A percentile compares a stretch with the other conserved stretches of the same genome.
phyloP scores from a whole-genome alignment of 345 rosid genomes.

The Sonneratia caseolaris region DNA sequence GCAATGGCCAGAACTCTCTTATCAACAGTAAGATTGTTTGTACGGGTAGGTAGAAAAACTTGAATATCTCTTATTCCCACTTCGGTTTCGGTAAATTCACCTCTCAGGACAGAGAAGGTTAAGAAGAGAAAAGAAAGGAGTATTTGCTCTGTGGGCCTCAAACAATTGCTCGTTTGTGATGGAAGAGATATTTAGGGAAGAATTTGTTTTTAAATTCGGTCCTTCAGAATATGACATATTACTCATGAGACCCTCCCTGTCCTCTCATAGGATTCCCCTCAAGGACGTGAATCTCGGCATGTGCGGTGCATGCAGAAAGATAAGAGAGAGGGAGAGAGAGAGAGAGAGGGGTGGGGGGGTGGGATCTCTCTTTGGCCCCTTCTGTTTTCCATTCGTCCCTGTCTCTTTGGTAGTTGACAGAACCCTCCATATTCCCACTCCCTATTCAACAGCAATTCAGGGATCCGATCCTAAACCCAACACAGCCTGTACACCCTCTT shows the following conservation, averaged over 20 bases:
- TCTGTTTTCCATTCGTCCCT: neutral
- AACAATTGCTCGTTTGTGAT: neutral
- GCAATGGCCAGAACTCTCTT: neutral
- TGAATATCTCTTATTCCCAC: neutral
- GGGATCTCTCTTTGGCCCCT: neutral
- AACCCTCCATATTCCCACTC: neutral
- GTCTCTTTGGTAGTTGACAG: slow-evolving; percentile 2
- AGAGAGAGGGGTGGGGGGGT: too few species aligned
- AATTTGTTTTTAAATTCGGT: neutral
- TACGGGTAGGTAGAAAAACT: neutral
- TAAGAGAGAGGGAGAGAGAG: too few species aligned
- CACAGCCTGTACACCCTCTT: neutral
- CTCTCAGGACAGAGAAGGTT: too few species aligned
- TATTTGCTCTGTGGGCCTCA: neutral
- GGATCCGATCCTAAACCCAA: neutral
- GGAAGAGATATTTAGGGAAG: neutral
- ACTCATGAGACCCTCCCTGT: neutral
- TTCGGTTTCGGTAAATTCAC: too few species aligned
- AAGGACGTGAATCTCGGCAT: neutral
- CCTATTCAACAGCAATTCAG: neutral
- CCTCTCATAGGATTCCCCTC: neutral
- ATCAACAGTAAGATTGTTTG: too few species aligned
- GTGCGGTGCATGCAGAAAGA: neutral
- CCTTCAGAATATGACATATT: neutral
- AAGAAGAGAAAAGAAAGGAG: too few species aligned